Evolutionary conservation across 1,139 yeast species (phyloP).

Genomic region (Meyerozyma smithsonii): DNA sequence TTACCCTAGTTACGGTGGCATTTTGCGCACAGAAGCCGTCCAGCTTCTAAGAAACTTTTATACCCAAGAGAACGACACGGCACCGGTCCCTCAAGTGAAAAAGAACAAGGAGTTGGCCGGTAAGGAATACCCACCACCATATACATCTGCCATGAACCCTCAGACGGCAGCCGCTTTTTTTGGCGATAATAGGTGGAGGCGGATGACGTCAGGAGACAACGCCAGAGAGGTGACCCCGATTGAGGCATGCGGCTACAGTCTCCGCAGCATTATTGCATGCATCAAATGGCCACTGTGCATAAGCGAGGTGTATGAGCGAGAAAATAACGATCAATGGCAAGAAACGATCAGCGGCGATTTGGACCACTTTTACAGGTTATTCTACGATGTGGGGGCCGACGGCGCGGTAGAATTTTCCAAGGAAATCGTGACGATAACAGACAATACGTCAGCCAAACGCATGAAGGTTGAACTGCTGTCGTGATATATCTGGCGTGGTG

Average conservation of each 20-base stretch:
- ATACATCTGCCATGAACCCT: conserved; percentile 27
- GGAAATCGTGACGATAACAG: not conserved
- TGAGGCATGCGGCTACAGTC: conserved; percentile 1
- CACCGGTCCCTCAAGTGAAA: conserved; percentile 77
- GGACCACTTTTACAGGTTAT: conserved; percentile 1
- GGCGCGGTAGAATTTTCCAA: not conserved
- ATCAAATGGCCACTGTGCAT: conserved; percentile 1
- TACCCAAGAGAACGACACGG: conserved; percentile 75
- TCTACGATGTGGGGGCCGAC: not conserved
- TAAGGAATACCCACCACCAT: conserved; percentile 53
- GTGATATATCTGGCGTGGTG: too few relatives aligned
- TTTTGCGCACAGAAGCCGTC: conserved; percentile 76
- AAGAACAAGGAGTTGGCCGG: conserved; percentile 70
- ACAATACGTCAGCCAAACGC: not conserved
- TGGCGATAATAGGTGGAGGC: conserved; percentile 35
- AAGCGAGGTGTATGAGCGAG: conserved; percentile 1
- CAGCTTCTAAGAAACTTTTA: conserved; percentile 77
- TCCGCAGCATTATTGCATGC: not conserved
- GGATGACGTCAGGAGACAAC: not conserved
- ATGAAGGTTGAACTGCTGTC: not conserved
- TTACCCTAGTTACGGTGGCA: conserved; percentile 70
- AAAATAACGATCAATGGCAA: not conserved
- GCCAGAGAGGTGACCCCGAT: conserved; percentile 2
- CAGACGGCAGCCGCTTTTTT: conserved; percentile 45
- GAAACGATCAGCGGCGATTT: not conserved